These are phyloP conservation scores for Talaromyces sp. DNA, from an alignment of 2,329 filamentous ascomycete genomes.

Conservation along the genomic window DNA sequence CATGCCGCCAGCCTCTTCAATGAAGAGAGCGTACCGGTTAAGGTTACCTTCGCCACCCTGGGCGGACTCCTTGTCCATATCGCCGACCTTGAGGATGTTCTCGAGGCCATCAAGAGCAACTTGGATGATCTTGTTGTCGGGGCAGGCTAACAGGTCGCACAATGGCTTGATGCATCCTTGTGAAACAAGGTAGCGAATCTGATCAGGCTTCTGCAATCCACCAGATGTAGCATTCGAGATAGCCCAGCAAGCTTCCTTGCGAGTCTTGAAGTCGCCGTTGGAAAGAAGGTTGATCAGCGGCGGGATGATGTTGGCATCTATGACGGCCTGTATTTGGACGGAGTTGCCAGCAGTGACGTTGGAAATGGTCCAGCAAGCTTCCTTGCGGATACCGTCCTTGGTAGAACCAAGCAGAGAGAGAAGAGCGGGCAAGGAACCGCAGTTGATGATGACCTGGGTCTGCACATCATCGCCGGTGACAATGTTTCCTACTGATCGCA, in stretches of 20 bases:
- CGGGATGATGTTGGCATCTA: constrained; percentile 94
- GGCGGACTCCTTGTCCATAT: constrained; percentile 89
- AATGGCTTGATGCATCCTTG: constrained; percentile 97
- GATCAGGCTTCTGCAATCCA: constrained; percentile 95
- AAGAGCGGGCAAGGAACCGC: constrained; percentile 85
- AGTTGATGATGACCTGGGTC: constrained; percentile 99
- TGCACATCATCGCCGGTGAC: constrained; percentile 98
- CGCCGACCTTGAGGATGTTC: constrained; percentile 99
- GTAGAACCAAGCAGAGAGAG: constrained; percentile 89
- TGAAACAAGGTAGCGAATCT: constrained; percentile 89
- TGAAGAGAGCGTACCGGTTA: constrained; percentile 96
- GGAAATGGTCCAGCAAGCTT: constrained; percentile 99
- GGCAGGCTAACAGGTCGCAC: constrained; percentile 89
- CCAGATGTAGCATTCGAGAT: constrained; percentile 98
- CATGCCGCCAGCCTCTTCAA: constrained; percentile 98
- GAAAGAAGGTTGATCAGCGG: constrained; percentile 93
- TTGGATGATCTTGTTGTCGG: constrained; percentile 99
- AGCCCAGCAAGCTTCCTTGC: constrained; percentile 99
- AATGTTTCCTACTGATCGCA: constrained; percentile 96
- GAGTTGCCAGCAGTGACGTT: constrained; percentile 99
- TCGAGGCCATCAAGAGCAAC: constrained; percentile 95
- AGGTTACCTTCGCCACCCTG: constrained; percentile 51
- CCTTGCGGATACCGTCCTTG: constrained; percentile 98
- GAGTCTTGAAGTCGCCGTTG: constrained; percentile 97
- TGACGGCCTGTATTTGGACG: constrained; percentile 91